Evolutionary conservation across 1,284 basidiomycete genomes (phyloP), one percentile per base, ranked within the genome.

Genomic region (Boletus semigastroideus): DNA sequence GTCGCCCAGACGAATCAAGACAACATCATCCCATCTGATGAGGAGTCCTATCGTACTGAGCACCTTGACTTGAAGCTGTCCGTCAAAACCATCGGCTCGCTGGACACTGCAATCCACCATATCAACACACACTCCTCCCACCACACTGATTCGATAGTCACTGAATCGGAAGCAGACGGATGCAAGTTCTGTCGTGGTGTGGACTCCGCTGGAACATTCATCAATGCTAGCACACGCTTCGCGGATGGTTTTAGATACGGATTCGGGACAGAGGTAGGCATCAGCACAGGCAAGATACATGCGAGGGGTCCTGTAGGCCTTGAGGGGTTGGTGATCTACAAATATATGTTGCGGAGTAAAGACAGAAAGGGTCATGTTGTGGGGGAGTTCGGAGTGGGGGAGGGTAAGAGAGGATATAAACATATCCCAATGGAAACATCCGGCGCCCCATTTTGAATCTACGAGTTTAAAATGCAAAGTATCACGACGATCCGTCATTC

Each of bases 161-260:
- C 94, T n/a, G 90, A 96, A 68, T 79, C 83, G 46, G 57, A 59
- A 28, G 77, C 83, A 13, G 74, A 83, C 40, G 91, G 88, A 34
- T 78, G 82, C 19, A 76, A 75, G 22, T 99, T 98, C 75, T 91
- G 88, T 62, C 79, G 87, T 20, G 90, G 90, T 2, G 86, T 99
- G 25, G 94, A 96, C 69, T 91, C 87, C 2, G 92, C 97, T 2
- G 94, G 95, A 46, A 92, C 92, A 9, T 99, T 91, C 64, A 83
- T 98, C 57, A 99, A 99, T 63, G 92, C 94, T 4, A 92, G 87
- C 58, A 97, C 97, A 9, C 82, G 97, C 42, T 99, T 99, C 65
- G 90, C 95, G 0, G 97, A 99, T 70, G 97, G 97, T 1, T 98
- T 96, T 72, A 75, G 97, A 51, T 99, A 94, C 70, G 97, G 97